Evolutionary conservation across 331 rosid species (phyloP), one percentile per base, ranked within the genome.

Genomic region (Ulmus americana): DNA sequence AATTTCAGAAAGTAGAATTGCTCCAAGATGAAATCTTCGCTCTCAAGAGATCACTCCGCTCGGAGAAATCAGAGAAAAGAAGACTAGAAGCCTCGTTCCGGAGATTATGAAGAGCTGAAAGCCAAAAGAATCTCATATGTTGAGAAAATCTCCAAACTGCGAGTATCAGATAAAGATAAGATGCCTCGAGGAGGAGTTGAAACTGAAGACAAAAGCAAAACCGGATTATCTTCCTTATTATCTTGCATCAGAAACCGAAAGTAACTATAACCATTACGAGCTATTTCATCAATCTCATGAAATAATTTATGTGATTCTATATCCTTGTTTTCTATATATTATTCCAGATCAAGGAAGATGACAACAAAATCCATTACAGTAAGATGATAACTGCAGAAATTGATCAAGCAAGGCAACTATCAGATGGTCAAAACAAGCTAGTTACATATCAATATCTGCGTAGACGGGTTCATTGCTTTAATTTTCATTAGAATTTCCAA

Each of bases 51-150:
- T 72, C 81, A 45, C 58, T 74, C 40, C n/a, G 50, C 51, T 80
- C 55, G 59, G 77, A 81, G 46, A 71, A 75, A 60, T 45, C 52
- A 35, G 70, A 75, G 67, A 65, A 63, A 39, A 71, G 73, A 74
- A 66, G 70, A 69, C 73, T 83, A 53, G 76, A 80, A 73, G 76
- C 70, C 72, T 80, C 83, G n/a, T 55, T 69, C 55, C 60, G 68
- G 58, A 51, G 81, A 77, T 28, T 63, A 56, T 60, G 83, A 72
- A 13, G 75, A 77, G 67, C 70, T 73, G 63, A 72, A 80, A 69
- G 76, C 79, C 18, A 74, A 75, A 70, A 72, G 76, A 54, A 41
- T 58, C 48, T 75, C 71, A 12, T 49, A 45, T 74, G 69, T 63
- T 69, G 67, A 54, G 59, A 73, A 64, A 77, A 59, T 75, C 49